Base-by-base conservation (phyloP, 2,329 filamentous ascomycete genomes). In the Xylariaceae sp. region DNA sequence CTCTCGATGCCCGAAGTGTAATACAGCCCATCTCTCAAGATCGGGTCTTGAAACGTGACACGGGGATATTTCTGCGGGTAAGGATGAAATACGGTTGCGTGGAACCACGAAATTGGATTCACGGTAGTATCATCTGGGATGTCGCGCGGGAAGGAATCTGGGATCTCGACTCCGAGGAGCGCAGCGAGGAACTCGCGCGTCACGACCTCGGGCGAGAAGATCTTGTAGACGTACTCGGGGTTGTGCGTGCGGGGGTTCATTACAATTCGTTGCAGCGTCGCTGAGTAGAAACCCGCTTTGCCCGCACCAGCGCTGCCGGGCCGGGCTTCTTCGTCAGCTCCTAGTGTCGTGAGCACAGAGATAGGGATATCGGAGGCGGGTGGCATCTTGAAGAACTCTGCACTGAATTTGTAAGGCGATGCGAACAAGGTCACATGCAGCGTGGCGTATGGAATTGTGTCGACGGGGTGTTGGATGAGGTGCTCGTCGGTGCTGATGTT, bases 351-450 rank as follows among this genome's bases (percentile, higher is more conserved):
- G 47, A 97, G 82, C 43, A 99, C 81, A 17, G 82, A 84, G 53
- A 83, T 83, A 0, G 94, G 94, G 0, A 88, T 82, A 14, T 74
- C 68, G 31, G 75, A 71, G n/a, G 72, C 77, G 0, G 78, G 67
- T 2, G 75, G 64, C 1, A 95, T 76, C 50, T 83, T 82, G 75
- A 97, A 97, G 66, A 84, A 91, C 2, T 69, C 69, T 0, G 88
- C 80, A 17, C 82, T 85, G n/a, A 96, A 79, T n/a, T 73, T 78
- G 60, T 85, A 82, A 0, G 89, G 84, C 0, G 90, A 89, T 0
- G 92, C 79, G 63, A 99, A 93, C 1, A 97, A 81, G 0, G 93
- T 97, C 47, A 97, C 93, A 64, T 97, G 87, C 0, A 97, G 79
- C 44, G 82, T 81, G 2, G 90, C 89, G 67, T 97, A 99, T 0